Conservation (phyloP, 352 stramenopile genomes). For the Pythium biforme region DNA sequence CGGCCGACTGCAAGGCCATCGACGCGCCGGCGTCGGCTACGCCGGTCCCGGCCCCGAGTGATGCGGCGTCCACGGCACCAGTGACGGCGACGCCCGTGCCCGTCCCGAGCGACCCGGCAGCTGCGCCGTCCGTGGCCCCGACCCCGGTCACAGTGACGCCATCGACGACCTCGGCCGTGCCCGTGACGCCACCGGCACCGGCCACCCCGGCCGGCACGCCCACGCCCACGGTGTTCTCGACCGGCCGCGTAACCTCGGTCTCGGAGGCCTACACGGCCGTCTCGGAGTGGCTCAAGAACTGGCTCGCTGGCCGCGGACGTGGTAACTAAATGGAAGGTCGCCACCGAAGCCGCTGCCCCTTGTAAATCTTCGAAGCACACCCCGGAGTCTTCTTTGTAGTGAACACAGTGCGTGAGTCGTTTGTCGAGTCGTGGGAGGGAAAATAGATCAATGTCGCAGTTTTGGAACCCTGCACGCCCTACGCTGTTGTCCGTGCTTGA, state of each 20-base stretch:
- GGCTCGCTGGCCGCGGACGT: neutral
- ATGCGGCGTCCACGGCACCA: neutral
- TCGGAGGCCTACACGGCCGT: neutral
- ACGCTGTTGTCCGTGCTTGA: too few relatives aligned
- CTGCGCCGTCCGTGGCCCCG: neutral
- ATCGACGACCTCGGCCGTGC: neutral
- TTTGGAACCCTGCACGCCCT: neutral
- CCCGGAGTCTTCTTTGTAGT: neutral
- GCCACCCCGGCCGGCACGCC: neutral
- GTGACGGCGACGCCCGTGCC: neutral
- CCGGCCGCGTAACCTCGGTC: neutral
- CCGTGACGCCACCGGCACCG: neutral
- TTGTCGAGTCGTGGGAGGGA: neutral
- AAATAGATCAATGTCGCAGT: constrained; percentile 1
- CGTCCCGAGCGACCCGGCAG: neutral
- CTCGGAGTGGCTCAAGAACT: neutral
- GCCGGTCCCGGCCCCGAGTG: neutral
- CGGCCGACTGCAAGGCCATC: neutral
- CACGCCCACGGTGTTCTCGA: neutral
- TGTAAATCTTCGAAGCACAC: neutral
- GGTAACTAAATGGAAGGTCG: constrained; percentile 5
- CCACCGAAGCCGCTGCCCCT: neutral
- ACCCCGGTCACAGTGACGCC: neutral
- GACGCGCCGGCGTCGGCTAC: neutral
- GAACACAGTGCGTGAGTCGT: neutral